Conservation (phyloP, 2,329 filamentous ascomycete genomes). For the Capronia americana region DNA sequence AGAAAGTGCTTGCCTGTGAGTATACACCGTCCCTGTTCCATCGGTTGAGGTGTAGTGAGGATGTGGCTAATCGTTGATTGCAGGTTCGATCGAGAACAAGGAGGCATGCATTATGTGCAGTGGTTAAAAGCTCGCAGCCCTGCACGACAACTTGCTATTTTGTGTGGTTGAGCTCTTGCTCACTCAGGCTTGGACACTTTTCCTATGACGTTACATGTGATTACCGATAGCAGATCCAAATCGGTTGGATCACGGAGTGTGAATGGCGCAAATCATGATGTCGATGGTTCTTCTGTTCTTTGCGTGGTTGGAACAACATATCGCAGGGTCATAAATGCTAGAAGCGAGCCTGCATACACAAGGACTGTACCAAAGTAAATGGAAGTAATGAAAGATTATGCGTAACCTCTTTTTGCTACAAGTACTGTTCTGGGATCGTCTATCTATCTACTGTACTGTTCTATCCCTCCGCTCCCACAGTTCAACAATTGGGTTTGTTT, state of each 20-base stretch:
- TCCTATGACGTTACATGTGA: background rate
- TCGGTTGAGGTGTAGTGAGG: background rate
- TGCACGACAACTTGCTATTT: background rate
- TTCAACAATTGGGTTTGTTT: too few species aligned
- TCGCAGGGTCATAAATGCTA: slow-evolving; percentile 6
- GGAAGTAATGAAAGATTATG: slow-evolving; percentile 10
- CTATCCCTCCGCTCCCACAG: too few species aligned
- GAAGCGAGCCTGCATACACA: slow-evolving; percentile 1
- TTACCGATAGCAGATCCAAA: background rate
- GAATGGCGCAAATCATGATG: slow-evolving; percentile 11
- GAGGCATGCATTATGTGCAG: slow-evolving; percentile 98
- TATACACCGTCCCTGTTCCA: slow-evolving; percentile 36
- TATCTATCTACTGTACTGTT: too few species aligned
- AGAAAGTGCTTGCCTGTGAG: slow-evolving; percentile 87
- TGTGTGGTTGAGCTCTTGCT: background rate
- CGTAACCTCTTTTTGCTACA: background rate
- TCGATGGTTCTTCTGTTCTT: background rate
- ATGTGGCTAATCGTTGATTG: slow-evolving; percentile 23
- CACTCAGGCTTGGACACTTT: background rate
- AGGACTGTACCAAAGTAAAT: background rate
- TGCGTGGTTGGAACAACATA: background rate
- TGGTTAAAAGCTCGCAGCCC: slow-evolving; percentile 65
- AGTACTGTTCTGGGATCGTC: background rate
- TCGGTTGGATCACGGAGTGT: background rate
- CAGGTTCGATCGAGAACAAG: slow-evolving; percentile 93